A percentile compares a stretch with the other conserved stretches of the same genome.
Conservation (phyloP, 805 yeast genomes). For the Geotrichum ghanense region DNA sequence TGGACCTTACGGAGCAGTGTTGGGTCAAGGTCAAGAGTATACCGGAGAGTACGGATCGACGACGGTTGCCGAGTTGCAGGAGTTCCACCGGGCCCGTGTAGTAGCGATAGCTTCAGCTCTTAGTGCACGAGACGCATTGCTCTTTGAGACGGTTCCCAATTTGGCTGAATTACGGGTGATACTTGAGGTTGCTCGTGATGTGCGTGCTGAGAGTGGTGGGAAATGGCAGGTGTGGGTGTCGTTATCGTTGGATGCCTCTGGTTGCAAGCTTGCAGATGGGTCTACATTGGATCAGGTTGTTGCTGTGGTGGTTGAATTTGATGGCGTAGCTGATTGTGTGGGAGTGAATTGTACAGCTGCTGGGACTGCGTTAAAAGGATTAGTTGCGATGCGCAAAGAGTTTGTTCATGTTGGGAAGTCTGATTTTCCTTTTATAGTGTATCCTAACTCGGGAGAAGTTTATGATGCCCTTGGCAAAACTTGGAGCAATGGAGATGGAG, state of each 20-base stretch:
- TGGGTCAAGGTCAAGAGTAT: slow-evolving; percentile 62
- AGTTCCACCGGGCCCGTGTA: slow-evolving; percentile 42
- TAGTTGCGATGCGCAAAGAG: neutral
- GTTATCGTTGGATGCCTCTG: slow-evolving; percentile 32
- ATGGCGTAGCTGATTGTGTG: neutral
- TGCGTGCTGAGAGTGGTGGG: slow-evolving; percentile 19
- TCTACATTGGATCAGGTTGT: slow-evolving; percentile 29
- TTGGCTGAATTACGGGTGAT: slow-evolving; percentile 44
- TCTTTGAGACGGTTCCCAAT: slow-evolving; percentile 65
- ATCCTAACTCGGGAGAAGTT: slow-evolving; percentile 69
- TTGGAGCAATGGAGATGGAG: slow-evolving; percentile 26
- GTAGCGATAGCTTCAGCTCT: slow-evolving; percentile 28
- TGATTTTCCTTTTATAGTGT: slow-evolving; percentile 38
- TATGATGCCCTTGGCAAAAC: slow-evolving; percentile 38
- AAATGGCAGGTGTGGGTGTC: slow-evolving; percentile 34
- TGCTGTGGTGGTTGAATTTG: slow-evolving; percentile 22
- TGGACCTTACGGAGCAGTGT: slow-evolving; percentile 69
- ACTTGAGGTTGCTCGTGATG: slow-evolving; percentile 28
- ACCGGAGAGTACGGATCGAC: slow-evolving; percentile 50
- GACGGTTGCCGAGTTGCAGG: slow-evolving; percentile 28
- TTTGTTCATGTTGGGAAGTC: neutral
- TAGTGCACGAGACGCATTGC: slow-evolving; percentile 38
- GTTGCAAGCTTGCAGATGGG: slow-evolving; percentile 38
- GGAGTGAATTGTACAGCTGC: slow-evolving; percentile 40
- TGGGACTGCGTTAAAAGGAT: slow-evolving; percentile 28